Percentiles rank a stretch among this genome's conserved stretches.
These are phyloP conservation scores for Trichoderma erinaceum DNA, from an alignment of 495 filamentous ascomycete species.

Conservation along the genomic window DNA sequence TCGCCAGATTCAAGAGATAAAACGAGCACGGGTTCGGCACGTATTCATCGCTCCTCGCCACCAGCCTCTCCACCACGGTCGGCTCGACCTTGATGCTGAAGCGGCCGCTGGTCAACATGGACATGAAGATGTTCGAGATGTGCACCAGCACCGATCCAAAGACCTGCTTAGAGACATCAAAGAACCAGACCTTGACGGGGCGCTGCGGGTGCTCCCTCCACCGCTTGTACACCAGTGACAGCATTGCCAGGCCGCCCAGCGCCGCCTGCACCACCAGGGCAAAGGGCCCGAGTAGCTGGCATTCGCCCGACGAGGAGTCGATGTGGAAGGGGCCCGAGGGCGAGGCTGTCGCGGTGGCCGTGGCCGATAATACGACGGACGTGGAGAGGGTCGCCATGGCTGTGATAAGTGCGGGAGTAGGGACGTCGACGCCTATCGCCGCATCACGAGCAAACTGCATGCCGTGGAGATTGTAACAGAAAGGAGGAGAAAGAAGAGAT, in stretches of 20 bases:
- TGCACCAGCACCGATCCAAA: conserved; percentile 87
- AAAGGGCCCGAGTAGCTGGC: conserved; percentile 75
- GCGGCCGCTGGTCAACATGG: conserved; percentile 82
- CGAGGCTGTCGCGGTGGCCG: conserved; percentile 27
- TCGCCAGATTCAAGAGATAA: conserved; percentile 86
- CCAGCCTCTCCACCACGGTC: conserved; percentile 30
- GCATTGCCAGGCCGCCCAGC: conserved; percentile 74
- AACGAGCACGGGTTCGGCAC: conserved; percentile 93
- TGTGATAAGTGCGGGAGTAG: conserved; percentile 24
- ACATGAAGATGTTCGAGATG: conserved; percentile 87
- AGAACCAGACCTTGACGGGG: conserved; percentile 90
- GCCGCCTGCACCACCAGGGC: conserved; percentile 84
- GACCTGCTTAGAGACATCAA: conserved; percentile 97
- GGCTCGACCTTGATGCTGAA: conserved; percentile 49
- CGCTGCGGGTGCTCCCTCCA: conserved; percentile 88
- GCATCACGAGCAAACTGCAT: conserved; percentile 9
- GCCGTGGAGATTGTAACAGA: background rate
- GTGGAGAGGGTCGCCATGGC: conserved; percentile 26
- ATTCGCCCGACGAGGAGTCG: conserved; percentile 51
- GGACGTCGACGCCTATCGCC: conserved; percentile 26
- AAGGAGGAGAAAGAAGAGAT: too few relatives aligned
- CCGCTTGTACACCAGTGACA: conserved; percentile 86
- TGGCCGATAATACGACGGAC: conserved; percentile 24
- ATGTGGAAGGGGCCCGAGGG: conserved; percentile 14
- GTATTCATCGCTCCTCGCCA: conserved; percentile 47